Evolutionary conservation across 1,284 basidiomycete species (phyloP).

Genomic region (Anthracocystis panici-leucophaei): DNA sequence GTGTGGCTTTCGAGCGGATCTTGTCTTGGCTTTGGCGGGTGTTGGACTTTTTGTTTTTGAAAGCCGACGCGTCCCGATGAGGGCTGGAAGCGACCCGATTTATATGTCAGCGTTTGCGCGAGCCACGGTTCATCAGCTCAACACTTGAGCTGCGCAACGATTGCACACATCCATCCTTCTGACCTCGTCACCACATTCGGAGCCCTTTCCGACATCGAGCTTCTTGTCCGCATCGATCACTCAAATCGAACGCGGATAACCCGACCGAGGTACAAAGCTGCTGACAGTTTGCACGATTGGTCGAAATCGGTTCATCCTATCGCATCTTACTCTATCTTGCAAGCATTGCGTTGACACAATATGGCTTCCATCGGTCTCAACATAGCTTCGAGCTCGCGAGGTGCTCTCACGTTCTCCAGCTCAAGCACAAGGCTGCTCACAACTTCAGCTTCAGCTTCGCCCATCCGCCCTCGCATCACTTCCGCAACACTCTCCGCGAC

Average conservation of each 20-base stretch:
- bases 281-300: background rate
- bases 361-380: constrained; percentile 33
- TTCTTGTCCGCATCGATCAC: background rate
- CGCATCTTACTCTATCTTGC: background rate
- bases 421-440: constrained; percentile 8
- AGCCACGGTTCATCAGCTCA: background rate
- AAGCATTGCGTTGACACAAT: constrained; percentile 2
- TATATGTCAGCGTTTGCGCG: background rate
- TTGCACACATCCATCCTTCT: background rate
- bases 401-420: constrained; percentile 7
- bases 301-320: background rate
- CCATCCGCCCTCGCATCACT: constrained; percentile 15
- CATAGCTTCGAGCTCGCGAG: constrained; percentile 27
- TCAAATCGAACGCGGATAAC: background rate
- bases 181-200: background rate
- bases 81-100: background rate
- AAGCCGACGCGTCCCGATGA: constrained; percentile 27
- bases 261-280: background rate
- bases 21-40: too few relatives aligned
- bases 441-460: constrained; percentile 8
- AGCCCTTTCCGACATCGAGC: background rate
- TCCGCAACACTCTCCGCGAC: background rate
- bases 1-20: background rate
- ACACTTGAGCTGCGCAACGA: too few relatives aligned
- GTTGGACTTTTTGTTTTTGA: constrained; percentile 17